A percentile compares a stretch with the other conserved stretches of the same genome.
phyloP scores from a whole-genome alignment of 2,329 filamentous ascomycete species.

The Tetracladium maxilliforme region DNA sequence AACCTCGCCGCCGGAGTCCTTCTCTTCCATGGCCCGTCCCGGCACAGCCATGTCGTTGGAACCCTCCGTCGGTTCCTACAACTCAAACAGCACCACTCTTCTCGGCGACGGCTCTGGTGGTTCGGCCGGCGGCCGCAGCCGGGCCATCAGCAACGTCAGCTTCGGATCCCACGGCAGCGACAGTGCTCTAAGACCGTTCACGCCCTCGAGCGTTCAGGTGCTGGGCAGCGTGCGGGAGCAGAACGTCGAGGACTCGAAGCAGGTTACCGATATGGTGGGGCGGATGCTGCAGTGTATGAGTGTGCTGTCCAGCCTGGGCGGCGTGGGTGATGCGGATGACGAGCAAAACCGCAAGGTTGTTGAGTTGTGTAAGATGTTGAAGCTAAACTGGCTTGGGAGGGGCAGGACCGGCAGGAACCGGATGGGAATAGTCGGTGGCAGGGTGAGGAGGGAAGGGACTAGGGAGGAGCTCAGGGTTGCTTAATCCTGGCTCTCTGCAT shows the following conservation, averaged over 20 bases:
- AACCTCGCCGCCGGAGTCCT: conserved; percentile 29
- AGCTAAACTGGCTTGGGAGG: conserved; percentile 91
- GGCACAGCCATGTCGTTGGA: conserved; percentile 66
- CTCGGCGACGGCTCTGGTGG: conserved; percentile 45
- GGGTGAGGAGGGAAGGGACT: conserved; percentile 9
- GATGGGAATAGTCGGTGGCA: conserved; percentile 58
- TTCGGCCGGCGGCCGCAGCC: conserved; percentile 44
- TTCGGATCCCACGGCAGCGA: conserved; percentile 34
- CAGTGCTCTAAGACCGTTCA: conserved; percentile 15
- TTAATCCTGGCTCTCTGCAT: conserved; percentile 7
- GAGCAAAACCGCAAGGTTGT: conserved; percentile 67
- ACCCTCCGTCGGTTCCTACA: conserved; percentile 62
- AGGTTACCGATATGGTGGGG: conserved; percentile 87
- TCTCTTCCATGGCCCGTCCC: conserved; percentile 34
- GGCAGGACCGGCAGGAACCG: conserved; percentile 81
- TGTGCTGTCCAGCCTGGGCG: conserved; percentile 63
- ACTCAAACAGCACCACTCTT: conserved; percentile 64
- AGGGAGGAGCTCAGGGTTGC: conserved; percentile 26
- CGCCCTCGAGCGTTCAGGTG: conserved; percentile 8
- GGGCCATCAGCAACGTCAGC: conserved; percentile 77
- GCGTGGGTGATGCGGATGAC: conserved; percentile 34
- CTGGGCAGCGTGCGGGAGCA: conserved; percentile 5
- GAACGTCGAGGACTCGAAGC: conserved; percentile 53
- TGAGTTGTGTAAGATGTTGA: conserved; percentile 71
- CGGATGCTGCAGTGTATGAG: conserved; percentile 94